These are phyloP conservation scores for Glonium stellatum DNA, from an alignment of 495 filamentous ascomycete species.

Conservation along the genomic window DNA sequence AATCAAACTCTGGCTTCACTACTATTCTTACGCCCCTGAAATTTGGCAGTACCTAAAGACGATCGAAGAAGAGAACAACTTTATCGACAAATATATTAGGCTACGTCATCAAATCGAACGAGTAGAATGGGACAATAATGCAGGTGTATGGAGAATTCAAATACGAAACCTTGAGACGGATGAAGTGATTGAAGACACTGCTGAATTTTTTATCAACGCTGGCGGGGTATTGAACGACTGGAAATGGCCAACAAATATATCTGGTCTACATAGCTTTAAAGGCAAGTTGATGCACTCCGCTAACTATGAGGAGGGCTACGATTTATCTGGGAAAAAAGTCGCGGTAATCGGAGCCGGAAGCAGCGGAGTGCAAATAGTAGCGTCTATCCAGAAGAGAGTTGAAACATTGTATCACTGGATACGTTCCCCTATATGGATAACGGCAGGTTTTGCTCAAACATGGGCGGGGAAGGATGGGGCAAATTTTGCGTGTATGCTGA, in stretches of 20 bases:
- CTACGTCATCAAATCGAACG: slow-evolving; percentile 32
- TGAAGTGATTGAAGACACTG: slow-evolving; percentile 32
- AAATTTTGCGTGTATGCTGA: slow-evolving; percentile 33
- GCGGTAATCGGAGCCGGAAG: slow-evolving; percentile 36
- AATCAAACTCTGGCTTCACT: slow-evolving; percentile 40
- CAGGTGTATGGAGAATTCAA: slow-evolving; percentile 33
- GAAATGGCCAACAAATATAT: slow-evolving; percentile 35
- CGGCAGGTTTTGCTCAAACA: slow-evolving; percentile 35
- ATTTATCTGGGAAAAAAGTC: slow-evolving; percentile 35
- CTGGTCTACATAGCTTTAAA: slow-evolving; percentile 32
- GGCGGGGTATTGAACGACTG: slow-evolving; percentile 39
- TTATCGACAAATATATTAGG: slow-evolving; percentile 36
- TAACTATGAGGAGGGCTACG: slow-evolving; percentile 34
- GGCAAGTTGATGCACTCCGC: slow-evolving; percentile 40
- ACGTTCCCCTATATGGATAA: slow-evolving; percentile 37
- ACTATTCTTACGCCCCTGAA: slow-evolving; percentile 38
- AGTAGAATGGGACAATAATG: slow-evolving; percentile 31
- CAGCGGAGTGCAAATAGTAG: slow-evolving; percentile 37
- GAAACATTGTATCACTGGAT: slow-evolving; percentile 35
- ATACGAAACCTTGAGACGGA: slow-evolving; percentile 29
- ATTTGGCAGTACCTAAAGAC: slow-evolving; percentile 42
- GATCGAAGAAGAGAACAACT: slow-evolving; percentile 39
- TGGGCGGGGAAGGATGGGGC: slow-evolving; percentile 36
- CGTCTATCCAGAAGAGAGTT: slow-evolving; percentile 32
- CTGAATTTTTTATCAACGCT: slow-evolving; percentile 37